Evolutionary conservation across 345 rosid genomes (phyloP), one percentile per base, ranked within the genome.

Genomic region (Ailanthus altissimus): DNA sequence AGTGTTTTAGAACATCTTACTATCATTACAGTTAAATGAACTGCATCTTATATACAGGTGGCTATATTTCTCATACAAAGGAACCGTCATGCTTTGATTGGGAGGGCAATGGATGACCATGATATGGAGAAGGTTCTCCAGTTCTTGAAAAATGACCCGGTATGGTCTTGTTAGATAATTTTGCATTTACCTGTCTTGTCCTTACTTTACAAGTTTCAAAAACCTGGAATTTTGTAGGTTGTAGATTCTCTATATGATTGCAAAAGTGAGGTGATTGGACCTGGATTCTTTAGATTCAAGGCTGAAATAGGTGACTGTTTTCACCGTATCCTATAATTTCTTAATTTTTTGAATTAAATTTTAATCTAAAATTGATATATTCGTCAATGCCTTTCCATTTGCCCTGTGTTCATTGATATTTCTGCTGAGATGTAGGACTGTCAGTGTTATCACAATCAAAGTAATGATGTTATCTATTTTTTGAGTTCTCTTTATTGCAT

Each of bases 211-310:
- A 42, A 9, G 18, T 75, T 74, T 74, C 28, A 84, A 20, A 16
- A 8, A 46, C 70, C 26, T 56, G 56, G 57, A 47, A 61, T 70
- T 73, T 66, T 82, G 77, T 78, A 95, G 99, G 99, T 87, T 79
- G 98, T 95, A 70, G 99, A 95, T 89, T 73, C 99, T 75, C 56
- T 95, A 73, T 95, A 95, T 77, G 99, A 95, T 85, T 95, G 99
- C 88, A 95, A 95, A 86, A 95, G 99, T 43, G 98, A 95, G 89
- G 99, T 95, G 81, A 95, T 95, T 84, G 99, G 98, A 70, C 99
- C 99, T 77, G 99, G 99, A 60, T 95, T 90, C 87, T 95, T 90
- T 81, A 87, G 99, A 86, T 95, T 95, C 76, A 95, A 95, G 87
- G 99, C 99, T 66, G 99, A 95, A 83, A 95, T 95, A 80, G 99